These are phyloP conservation scores for Hymenoscyphus fructigenus DNA, from an alignment of 2,329 filamentous ascomycete genomes.

Conservation along the genomic window DNA sequence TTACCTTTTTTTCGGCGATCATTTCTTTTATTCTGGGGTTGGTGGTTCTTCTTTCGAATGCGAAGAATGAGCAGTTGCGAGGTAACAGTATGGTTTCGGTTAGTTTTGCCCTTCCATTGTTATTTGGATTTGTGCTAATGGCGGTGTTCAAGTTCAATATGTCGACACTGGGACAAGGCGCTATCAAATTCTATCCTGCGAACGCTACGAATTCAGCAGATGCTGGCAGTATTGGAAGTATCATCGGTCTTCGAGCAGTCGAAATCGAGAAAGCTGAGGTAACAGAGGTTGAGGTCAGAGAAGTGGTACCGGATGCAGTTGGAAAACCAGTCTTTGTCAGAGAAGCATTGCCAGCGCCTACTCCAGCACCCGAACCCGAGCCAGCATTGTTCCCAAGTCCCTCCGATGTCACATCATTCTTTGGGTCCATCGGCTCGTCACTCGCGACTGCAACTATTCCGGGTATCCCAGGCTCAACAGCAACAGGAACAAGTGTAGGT, in stretches of 20 bases:
- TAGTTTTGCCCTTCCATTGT: not conserved
- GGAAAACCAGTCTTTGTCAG: not conserved
- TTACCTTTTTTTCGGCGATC: not conserved
- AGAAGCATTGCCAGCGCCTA: not conserved
- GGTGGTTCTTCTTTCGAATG: not conserved
- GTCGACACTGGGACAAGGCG: conserved; percentile 23
- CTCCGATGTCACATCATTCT: conserved; percentile 20
- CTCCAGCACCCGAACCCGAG: not conserved
- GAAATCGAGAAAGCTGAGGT: not conserved
- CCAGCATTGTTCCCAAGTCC: conserved; percentile 3
- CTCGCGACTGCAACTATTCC: conserved; percentile 10
- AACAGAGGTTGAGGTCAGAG: not conserved
- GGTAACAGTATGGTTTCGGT: not conserved
- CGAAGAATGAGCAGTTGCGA: not conserved
- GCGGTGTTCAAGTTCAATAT: conserved; percentile 19
- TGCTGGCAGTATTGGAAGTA: not conserved
- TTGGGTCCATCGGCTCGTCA: conserved; percentile 11
- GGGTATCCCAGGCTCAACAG: not conserved
- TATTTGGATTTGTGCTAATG: not conserved
- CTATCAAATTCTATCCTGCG: conserved; percentile 19
- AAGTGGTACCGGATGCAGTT: not conserved
- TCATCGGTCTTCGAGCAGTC: not conserved
- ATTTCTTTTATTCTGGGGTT: not conserved
- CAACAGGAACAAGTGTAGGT: not conserved
- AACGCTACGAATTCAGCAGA: conserved; percentile 8